phyloP scores from a whole-genome alignment of 768 basidiomycete species.

The Trametes cingulata region DNA sequence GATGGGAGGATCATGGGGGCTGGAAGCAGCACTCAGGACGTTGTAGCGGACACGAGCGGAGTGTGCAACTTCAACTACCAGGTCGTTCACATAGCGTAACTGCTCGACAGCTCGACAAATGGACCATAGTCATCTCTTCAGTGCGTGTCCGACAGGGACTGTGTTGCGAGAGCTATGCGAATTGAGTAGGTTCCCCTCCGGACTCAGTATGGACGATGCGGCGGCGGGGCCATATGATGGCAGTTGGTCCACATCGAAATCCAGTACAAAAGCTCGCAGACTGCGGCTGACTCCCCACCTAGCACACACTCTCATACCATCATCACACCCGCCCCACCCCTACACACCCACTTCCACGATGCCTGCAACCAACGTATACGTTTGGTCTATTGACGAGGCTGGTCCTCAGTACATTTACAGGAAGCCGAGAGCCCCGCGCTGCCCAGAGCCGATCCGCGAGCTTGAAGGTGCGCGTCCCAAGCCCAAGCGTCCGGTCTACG shows the following conservation, averaged over 20 bases:
- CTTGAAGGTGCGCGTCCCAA: not conserved
- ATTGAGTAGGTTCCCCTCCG: too few relatives aligned
- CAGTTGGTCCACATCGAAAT: too few relatives aligned
- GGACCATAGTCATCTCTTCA: too few relatives aligned
- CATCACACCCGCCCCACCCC: not conserved
- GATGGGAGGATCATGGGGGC: slow-evolving; percentile 2
- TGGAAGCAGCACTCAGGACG: slow-evolving; percentile 7
- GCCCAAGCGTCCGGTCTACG: not conserved
- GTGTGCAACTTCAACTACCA: slow-evolving; percentile 14
- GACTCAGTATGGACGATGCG: too few relatives aligned
- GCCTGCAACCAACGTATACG: not conserved
- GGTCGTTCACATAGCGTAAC: slow-evolving; percentile 9
- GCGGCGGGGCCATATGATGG: too few relatives aligned
- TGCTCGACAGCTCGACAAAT: not conserved
- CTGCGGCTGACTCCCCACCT: too few relatives aligned
- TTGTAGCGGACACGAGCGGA: slow-evolving; percentile 7
- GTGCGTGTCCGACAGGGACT: too few relatives aligned
- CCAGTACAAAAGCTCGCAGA: too few relatives aligned
- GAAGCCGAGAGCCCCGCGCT: not conserved
- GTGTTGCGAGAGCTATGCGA: too few relatives aligned
- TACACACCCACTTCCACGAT: not conserved
- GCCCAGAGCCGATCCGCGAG: not conserved
- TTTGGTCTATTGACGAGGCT: not conserved
- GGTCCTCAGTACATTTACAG: not conserved
- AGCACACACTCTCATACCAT: too few relatives aligned